Evolutionary conservation across 176 grass and related monocot genomes (phyloP), one percentile per base, ranked within the genome.

Genomic region (Paspalum notatum): DNA sequence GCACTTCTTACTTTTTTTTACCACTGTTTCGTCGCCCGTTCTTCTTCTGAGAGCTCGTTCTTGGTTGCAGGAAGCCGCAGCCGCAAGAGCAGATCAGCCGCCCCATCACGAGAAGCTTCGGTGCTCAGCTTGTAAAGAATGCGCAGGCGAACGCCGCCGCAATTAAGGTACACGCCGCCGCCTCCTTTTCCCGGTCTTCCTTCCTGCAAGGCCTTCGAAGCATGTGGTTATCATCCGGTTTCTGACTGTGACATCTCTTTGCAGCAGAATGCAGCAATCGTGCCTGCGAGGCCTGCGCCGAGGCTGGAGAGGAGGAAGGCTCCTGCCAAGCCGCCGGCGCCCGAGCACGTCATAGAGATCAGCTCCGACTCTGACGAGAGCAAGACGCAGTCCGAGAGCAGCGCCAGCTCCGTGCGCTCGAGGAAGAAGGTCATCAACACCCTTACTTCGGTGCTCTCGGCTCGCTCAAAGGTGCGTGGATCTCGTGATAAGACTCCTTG

Each of bases 391-490:
- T 49, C 66, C 18, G 50, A 83, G 58, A 64, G 62, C 18, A 87
- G 57, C 41, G 37, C 39, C 45, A 74, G 87, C 64, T 86, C 84
- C 32, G 62, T 78, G 46, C 56, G 74, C 52, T 80, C 89, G 12
- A 89, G 89, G 81, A 99, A 87, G 93, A 95, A 93, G 86, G 85
- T 77, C 68, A 82, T 91, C 42, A 72, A 89, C 32, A 91, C 97
- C 14, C 85, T 99, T 8, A 96, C 89, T 20, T 91, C 87, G 5
- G 91, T 99, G 44, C 91, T 99, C 39, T 82, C 91, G 12, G 97
- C 93, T 38, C 97, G 97, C 64, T 96, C 93, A 56, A 99, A 99
- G 93, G 95, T 95, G 38, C 3, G 68, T 54, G 7, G 12, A 62
- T 24, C 65, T 62, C 16, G 1, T 61, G 43, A 18, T 32, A 75